phyloP scores from a whole-genome alignment of 2,329 filamentous ascomycete species.

The Ceratocystis papillata region DNA sequence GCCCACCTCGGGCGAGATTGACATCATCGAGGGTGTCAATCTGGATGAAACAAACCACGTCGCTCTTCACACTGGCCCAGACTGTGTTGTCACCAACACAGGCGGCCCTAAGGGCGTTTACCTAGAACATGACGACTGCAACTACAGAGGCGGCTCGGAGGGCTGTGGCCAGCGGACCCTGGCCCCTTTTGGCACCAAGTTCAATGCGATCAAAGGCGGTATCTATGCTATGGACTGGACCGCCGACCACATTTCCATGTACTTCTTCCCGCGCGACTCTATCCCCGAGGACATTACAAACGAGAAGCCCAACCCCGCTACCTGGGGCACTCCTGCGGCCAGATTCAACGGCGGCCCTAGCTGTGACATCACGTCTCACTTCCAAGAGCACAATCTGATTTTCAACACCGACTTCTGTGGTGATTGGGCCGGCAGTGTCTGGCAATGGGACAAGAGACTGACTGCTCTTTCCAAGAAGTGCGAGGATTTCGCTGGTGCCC shows the following conservation, averaged over 20 bases:
- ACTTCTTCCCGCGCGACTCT: slow-evolving; percentile 61
- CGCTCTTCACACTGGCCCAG: too few species aligned
- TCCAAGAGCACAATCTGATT: slow-evolving; percentile 63
- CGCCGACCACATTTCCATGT: slow-evolving; percentile 58
- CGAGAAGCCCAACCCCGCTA: slow-evolving; percentile 50
- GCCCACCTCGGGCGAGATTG: too few species aligned
- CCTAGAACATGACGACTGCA: slow-evolving; percentile 46
- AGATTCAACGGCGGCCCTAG: slow-evolving; percentile 53
- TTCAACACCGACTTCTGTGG: slow-evolving; percentile 67
- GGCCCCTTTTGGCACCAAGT: slow-evolving; percentile 53
- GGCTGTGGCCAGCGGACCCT: slow-evolving; percentile 50
- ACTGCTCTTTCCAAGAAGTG: slow-evolving; percentile 57
- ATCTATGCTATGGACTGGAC: slow-evolving; percentile 73
- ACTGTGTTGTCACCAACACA: slow-evolving; percentile 48
- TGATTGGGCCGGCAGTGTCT: slow-evolving; percentile 36
- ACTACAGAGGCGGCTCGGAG: slow-evolving; percentile 39
- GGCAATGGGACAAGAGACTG: slow-evolving; percentile 48
- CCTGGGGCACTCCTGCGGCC: slow-evolving; percentile 59
- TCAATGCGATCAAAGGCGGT: slow-evolving; percentile 60
- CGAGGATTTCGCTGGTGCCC: slow-evolving; percentile 44
- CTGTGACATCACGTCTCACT: slow-evolving; percentile 62
- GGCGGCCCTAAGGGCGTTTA: slow-evolving; percentile 39
- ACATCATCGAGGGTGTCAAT: too few species aligned
- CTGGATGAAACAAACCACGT: too few species aligned
- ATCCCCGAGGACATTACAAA: slow-evolving; percentile 54